phyloP scores from a whole-genome alignment of 257 asterid genomes.

The Nyctanthes arbortristis region DNA sequence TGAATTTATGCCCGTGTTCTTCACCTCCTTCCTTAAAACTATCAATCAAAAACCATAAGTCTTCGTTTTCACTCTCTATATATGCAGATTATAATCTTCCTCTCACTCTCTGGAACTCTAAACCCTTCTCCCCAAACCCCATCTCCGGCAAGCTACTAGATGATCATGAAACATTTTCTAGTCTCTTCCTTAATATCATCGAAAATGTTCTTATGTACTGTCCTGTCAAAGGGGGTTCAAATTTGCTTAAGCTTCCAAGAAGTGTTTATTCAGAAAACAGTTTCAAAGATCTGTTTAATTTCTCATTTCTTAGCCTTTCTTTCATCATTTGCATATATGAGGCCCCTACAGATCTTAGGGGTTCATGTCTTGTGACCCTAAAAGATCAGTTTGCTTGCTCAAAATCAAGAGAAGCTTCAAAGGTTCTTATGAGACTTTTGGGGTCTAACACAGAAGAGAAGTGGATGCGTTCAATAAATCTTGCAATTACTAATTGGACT shows the following conservation, averaged over 20 bases:
- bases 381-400: conserved; percentile 53
- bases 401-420: conserved; percentile 47
- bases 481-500: conserved; percentile 79
- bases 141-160: conserved; percentile 29
- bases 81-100: conserved; percentile 60
- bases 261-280: conserved; percentile 6
- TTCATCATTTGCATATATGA: conserved; percentile 79
- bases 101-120: conserved; percentile 77
- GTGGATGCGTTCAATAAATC: conserved; percentile 79
- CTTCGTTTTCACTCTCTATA: conserved; percentile 48
- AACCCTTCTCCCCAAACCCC: conserved; percentile 27
- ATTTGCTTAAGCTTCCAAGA: conserved; percentile 31
- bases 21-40: conserved; percentile 66
- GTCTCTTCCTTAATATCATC: conserved; percentile 43
- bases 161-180: conserved; percentile 12
- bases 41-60: conserved; percentile 38
- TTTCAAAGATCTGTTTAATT: conserved; percentile 53
- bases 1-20: conserved; percentile 47
- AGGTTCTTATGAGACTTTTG: conserved; percentile 48
- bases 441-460: conserved; percentile 72
- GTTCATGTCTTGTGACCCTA: conserved; percentile 43
- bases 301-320: conserved; percentile 56
- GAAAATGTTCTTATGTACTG: conserved; percentile 49
- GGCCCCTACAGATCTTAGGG: conserved; percentile 63
- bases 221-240: conserved; percentile 29